A percentile compares a stretch with the other conserved stretches of the same genome.
phyloP scores from a whole-genome alignment of 2,329 filamentous ascomycete genomes.

The Onygena corvina region DNA sequence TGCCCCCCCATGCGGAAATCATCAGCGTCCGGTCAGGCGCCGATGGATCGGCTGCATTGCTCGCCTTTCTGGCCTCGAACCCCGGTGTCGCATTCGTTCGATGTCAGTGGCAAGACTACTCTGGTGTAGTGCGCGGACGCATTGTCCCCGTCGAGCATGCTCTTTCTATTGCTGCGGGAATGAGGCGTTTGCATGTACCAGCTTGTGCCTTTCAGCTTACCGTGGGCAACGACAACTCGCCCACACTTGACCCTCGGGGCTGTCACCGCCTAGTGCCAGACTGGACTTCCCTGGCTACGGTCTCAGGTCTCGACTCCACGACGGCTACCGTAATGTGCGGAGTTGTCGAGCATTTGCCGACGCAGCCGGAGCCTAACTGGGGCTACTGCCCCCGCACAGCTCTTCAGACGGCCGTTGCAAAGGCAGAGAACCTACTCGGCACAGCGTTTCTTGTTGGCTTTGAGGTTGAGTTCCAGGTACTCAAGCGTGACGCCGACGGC shows the following conservation, averaged over 20 bases:
- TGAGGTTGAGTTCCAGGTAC: slow-evolving; percentile 4
- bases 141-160: slow-evolving; percentile 1
- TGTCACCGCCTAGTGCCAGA: slow-evolving; percentile 3
- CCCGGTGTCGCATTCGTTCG: background rate
- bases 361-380: background rate
- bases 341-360: background rate
- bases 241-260: background rate
- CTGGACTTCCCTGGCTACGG: background rate
- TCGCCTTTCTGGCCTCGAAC: background rate
- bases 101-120: slow-evolving; percentile 8
- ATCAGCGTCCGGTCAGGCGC: too few relatives aligned
- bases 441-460: slow-evolving; percentile 1
- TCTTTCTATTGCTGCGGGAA: background rate
- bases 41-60: background rate
- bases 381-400: background rate
- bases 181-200: background rate
- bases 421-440: background rate
- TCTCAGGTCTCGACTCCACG: background rate
- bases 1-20: slow-evolving; percentile 4
- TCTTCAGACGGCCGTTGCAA: background rate
- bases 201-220: background rate
- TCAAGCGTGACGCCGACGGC: background rate
- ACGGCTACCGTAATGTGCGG: background rate
- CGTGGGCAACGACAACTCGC: background rate
- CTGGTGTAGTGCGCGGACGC: slow-evolving; percentile 4